A percentile compares a stretch with the other conserved stretches of the same genome.
phyloP scores from a whole-genome alignment of 164 flowering plant genomes.

The Vitis rotundifolia region DNA sequence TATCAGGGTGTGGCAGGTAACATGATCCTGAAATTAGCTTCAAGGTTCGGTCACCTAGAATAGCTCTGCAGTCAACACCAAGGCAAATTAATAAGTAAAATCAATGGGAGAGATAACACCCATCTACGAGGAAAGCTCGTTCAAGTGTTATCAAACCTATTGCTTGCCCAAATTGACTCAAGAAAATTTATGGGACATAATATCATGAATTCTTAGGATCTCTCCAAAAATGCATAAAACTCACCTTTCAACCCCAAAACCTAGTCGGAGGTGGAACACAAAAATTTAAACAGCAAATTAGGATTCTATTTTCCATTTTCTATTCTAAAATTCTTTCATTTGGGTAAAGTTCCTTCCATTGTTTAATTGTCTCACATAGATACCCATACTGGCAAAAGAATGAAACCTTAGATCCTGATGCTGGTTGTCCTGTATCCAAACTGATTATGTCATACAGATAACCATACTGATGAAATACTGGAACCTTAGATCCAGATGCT shows the following conservation, averaged over 20 bases:
- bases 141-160: background rate
- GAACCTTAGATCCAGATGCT: too few species aligned
- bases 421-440: too few species aligned
- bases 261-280: background rate
- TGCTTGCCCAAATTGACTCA: background rate
- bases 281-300: too few species aligned
- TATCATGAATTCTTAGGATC: background rate
- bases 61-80: conserved; percentile 8
- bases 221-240: background rate
- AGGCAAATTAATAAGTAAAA: background rate
- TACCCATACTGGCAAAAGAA: too few species aligned
- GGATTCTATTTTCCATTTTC: too few species aligned
- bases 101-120: background rate
- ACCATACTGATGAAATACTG: too few species aligned
- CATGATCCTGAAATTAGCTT: conserved; percentile 66
- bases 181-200: background rate
- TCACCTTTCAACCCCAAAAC: background rate
- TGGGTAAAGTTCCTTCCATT: too few species aligned
- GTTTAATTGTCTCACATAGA: too few species aligned
- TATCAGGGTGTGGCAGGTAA: conserved; percentile 73
- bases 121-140: background rate
- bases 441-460: too few species aligned
- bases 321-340: too few species aligned
- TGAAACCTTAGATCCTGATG: too few species aligned
- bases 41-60: conserved; percentile 31